Evolutionary conservation across 192 early-diverging fungal genomes (phyloP).

Genomic region (Umbelopsis sp.): DNA sequence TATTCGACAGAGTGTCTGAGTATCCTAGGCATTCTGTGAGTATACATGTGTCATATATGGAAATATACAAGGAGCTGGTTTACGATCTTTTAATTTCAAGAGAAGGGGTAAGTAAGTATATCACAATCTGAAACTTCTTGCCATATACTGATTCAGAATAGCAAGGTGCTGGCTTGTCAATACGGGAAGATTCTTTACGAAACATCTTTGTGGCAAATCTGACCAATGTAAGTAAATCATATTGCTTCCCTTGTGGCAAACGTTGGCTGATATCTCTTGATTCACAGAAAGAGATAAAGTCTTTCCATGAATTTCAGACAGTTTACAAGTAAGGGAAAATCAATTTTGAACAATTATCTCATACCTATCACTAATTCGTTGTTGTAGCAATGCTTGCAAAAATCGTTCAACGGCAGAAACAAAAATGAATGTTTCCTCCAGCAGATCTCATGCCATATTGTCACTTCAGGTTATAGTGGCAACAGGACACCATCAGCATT

Average conservation of each 20-base stretch:
- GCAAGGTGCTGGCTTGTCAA: slow-evolving; percentile 42
- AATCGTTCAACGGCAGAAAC: slow-evolving; percentile 65
- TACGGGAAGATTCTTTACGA: slow-evolving; percentile 57
- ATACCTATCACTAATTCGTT: slow-evolving; percentile 11
- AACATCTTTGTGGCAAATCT: slow-evolving; percentile 62
- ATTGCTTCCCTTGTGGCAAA: background rate
- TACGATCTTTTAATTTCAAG: slow-evolving; percentile 56
- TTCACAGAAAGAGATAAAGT: slow-evolving; percentile 41
- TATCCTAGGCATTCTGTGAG: slow-evolving; percentile 20
- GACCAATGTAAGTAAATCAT: slow-evolving; percentile 39
- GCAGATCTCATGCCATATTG: slow-evolving; percentile 67
- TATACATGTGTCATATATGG: slow-evolving; percentile 62
- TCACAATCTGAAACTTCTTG: background rate
- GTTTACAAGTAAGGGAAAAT: slow-evolving; percentile 19
- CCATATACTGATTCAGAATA: background rate
- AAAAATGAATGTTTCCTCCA: slow-evolving; percentile 64
- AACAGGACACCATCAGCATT: background rate
- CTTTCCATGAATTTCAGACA: slow-evolving; percentile 53
- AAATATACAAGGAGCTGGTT: slow-evolving; percentile 72
- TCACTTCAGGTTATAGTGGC: slow-evolving; percentile 49
- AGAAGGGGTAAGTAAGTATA: slow-evolving; percentile 28
- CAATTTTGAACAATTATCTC: background rate
- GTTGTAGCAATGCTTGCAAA: slow-evolving; percentile 51
- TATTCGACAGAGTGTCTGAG: slow-evolving; percentile 45
- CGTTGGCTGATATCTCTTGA: background rate